Base-by-base conservation (phyloP, 768 basidiomycete species). In the Hericium erinaceus region DNA sequence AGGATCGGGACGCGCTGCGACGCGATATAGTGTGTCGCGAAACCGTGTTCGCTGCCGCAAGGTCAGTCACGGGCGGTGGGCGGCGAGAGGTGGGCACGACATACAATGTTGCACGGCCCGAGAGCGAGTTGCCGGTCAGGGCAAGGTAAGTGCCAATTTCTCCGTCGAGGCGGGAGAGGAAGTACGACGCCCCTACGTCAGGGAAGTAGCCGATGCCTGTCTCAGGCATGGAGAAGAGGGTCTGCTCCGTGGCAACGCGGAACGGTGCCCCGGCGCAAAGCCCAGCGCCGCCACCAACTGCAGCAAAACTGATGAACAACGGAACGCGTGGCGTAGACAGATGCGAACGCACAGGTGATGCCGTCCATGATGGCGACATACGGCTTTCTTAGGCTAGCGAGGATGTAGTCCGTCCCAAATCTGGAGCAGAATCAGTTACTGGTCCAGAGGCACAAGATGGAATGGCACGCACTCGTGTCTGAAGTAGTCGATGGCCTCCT, bases 211-310 rank as follows among this genome's bases (percentile, higher is more conserved):
- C 89, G 65, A 94, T 93, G 65, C 88, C 89, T 12, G 90, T 93
- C 74, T 99, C 97, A 15, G 97, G 97, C 97, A 98, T 98, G 6
- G 93, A 87, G 68, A 98, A 90, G 1, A 80, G 58, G 0, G 95
- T 97, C 26, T 88, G 89, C 69, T 95, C 93, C 3, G 95, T 98
- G 3, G 95, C 95, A 57, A 99, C 80, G 59, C 97, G 81, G 72
- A 98, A 94, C 0, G 86, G 80, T 3, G 95, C 95, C 57, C 86
- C 81, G 11, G 86, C 82, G 40, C 83, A 77, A 51, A 99, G 82
- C 40, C 97, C 97, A 20, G 89, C 91, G 52, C 97, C 97, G 55
- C 97, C 97, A 49, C 97, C 97, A 87, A 98, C 93, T 97, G 60
- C 38, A 61, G 33, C 50, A 48, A 15, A 60, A 28, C 56, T 20